phyloP scores from a whole-genome alignment of 331 rosid genomes.

The Cydonia oblonga region DNA sequence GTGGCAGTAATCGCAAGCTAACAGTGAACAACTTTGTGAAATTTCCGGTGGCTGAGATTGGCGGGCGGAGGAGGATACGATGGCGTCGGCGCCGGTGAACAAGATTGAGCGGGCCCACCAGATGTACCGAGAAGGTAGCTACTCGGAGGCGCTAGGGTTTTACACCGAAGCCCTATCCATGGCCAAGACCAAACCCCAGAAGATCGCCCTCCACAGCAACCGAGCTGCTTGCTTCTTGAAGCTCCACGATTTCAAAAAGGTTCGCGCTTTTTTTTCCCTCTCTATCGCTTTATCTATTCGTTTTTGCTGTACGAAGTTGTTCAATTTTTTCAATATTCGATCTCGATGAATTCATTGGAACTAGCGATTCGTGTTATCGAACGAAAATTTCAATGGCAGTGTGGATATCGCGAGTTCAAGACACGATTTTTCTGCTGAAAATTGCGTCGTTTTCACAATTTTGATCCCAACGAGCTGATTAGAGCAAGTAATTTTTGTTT shows the following conservation, averaged over 20 bases:
- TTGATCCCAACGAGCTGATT: not conserved
- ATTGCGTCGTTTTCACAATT: not conserved
- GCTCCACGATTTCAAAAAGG: slow-evolving; percentile 77
- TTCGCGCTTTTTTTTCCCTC: not conserved
- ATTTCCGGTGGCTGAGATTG: slow-evolving; percentile 1
- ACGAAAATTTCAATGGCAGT: not conserved
- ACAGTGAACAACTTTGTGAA: not conserved
- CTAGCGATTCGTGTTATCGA: not conserved
- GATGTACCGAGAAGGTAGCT: slow-evolving; percentile 75
- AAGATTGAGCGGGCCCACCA: slow-evolving; percentile 80
- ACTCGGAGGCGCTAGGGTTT: slow-evolving; percentile 65
- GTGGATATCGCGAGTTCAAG: not conserved
- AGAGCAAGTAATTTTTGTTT: not conserved
- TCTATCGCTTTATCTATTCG: no score
- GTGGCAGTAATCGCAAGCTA: not conserved
- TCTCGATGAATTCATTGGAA: not conserved
- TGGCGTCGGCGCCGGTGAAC: slow-evolving; percentile 47
- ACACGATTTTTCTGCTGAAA: not conserved
- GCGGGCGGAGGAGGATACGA: not conserved
- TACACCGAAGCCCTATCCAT: slow-evolving; percentile 67
- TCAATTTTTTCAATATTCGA: not conserved
- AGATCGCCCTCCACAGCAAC: slow-evolving; percentile 74
- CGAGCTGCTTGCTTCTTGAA: slow-evolving; percentile 90
- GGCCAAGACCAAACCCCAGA: slow-evolving; percentile 65
- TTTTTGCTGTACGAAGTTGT: not conserved